Conservation (phyloP, 2,329 filamentous ascomycete species). For the Neoarthrinium moseri region DNA sequence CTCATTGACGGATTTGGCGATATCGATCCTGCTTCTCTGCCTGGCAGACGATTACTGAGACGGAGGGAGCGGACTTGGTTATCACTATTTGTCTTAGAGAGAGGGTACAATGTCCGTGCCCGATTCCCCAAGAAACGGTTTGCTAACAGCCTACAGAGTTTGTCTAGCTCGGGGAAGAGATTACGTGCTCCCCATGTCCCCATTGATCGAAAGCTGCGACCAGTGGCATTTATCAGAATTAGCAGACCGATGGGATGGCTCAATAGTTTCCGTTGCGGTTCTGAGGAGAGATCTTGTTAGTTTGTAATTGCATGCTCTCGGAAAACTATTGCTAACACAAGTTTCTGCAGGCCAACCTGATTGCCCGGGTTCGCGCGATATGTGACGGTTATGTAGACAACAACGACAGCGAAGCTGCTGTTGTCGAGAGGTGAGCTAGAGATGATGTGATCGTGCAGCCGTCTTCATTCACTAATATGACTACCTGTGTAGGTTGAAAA, state of each 20-base stretch:
- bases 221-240: conserved; percentile 65
- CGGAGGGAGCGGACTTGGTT: conserved; percentile 70
- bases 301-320: neutral
- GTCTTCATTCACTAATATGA: too few species aligned
- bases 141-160: conserved; percentile 42
- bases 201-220: conserved; percentile 66
- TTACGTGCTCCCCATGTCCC: conserved; percentile 66
- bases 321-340: neutral
- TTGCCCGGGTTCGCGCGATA: conserved; percentile 55
- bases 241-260: conserved; percentile 66
- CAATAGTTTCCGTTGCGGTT: conserved; percentile 70
- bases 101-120: conserved; percentile 50
- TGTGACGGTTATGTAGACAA: conserved; percentile 56
- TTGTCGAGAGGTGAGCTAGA: conserved; percentile 51
- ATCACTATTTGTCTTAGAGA: conserved; percentile 69
- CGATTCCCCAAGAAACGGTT: neutral
- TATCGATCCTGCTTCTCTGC: conserved; percentile 58
- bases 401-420: conserved; percentile 47
- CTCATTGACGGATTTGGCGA: conserved; percentile 67
- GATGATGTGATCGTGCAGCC: too few species aligned
- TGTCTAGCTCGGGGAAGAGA: conserved; percentile 68
- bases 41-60: conserved; percentile 60
- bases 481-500: conserved; percentile 23
- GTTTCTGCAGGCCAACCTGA: conserved; percentile 49
- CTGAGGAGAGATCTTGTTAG: conserved; percentile 64